A percentile compares a stretch with the other conserved stretches of the same genome.
Evolutionary conservation across 805 yeast species (phyloP).

Genomic region (Starmerella scarabaei): DNA sequence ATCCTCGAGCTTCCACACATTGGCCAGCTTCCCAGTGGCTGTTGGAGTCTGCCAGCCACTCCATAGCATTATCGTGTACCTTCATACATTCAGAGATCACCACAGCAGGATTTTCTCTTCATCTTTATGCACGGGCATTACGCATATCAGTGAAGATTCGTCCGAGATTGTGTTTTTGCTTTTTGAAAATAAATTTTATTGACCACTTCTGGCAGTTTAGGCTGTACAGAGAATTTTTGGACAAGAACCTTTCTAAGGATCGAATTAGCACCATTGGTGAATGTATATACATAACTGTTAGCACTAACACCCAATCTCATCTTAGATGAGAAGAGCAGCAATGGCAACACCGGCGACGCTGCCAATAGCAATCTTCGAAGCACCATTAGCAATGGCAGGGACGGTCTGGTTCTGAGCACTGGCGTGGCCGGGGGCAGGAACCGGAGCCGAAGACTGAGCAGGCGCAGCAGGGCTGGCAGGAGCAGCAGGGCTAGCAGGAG

Average conservation of each 20-base stretch:
- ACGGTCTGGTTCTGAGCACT: background rate
- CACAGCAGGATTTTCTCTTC: constrained; percentile 32
- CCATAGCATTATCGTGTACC: too few relatives aligned
- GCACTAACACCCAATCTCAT: background rate
- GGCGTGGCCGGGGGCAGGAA: constrained; percentile 8
- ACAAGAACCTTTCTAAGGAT: background rate
- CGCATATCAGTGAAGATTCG: constrained; percentile 99
- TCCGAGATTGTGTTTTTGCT: constrained; percentile 99
- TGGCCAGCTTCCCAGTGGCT: too few relatives aligned
- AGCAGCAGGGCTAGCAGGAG: constrained; percentile 8
- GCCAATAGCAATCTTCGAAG: constrained; percentile 6
- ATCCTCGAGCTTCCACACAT: too few relatives aligned
- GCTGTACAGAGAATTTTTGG: constrained; percentile 5
- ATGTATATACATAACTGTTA: background rate
- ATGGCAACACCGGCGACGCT: constrained; percentile 14
- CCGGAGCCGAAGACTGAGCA: constrained; percentile 1
- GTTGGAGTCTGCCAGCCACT: too few relatives aligned
- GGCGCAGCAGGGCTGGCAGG: constrained; percentile 1
- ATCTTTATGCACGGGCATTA: constrained; percentile 99
- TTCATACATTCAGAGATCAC: too few relatives aligned
- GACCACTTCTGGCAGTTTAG: constrained; percentile 44
- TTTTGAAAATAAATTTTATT: constrained; percentile 97
- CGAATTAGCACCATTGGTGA: background rate
- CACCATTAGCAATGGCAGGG: constrained; percentile 12
- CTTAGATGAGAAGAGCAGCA: constrained; percentile 13